Base-by-base conservation (phyloP, 2,329 filamentous ascomycete species). In the Teratosphaeria destructans region DNA sequence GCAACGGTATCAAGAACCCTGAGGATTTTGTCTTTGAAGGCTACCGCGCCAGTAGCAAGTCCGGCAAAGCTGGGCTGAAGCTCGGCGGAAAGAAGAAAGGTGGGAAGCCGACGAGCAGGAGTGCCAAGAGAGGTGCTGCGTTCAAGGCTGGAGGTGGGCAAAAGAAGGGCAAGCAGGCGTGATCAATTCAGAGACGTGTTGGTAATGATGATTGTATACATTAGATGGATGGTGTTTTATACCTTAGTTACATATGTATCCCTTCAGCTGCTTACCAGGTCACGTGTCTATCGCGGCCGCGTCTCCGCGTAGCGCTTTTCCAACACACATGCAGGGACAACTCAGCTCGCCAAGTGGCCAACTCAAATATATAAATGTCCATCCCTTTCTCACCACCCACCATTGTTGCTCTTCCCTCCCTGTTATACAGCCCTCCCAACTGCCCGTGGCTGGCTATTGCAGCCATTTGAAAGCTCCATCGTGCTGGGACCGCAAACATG, bases 21-120 rank as follows among this genome's bases (percentile, higher is more conserved):
- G 87, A 91, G 73, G 78, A 80, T 16, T 83, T 92, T 63, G 82
- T 92, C n/a, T 92, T 93, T 67, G 90, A 95, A 72, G 90, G 90
- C 0, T 85, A 87, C 63, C 81, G 90, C 58, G 89, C 89, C 10
- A 89, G 82, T 58, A 76, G 81, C 35, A 86, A 80, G 60, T 83
- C 86, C 61, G 86, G 82, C 4, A 85, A 79, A 67, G 83, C 83
- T 49, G 86, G 86, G 23, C 70, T 82, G 60, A 83, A 83, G 68
- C 76, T 81, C 39, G 80, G 81, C 11, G 83, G 83, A 64, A 82
- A 66, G 62, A 77, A 77, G 63, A 83, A 81, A 69, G 75, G 70
- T 12, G 70, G 66, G 0, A 77, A 75, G 67, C 73, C 77, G 14
- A 73, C 69, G 19, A 76, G 74, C 55, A 71, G 77, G 59, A 75